Evolutionary conservation across 2,329 filamentous ascomycete genomes (phyloP), one percentile per base, ranked within the genome.

Genomic region (Macroventuria anomochaeta): DNA sequence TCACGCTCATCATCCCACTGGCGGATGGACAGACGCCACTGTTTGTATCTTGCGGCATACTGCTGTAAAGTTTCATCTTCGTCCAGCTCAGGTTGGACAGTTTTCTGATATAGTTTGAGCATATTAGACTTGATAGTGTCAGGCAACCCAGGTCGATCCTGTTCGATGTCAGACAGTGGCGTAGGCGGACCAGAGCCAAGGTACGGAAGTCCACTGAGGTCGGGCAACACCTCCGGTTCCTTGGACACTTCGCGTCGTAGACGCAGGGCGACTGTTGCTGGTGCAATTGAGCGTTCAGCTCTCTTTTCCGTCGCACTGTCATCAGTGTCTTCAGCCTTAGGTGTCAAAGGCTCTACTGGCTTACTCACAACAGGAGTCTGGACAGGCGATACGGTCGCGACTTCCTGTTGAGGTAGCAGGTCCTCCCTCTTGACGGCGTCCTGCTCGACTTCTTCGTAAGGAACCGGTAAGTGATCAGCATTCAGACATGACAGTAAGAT

Each of bases 161-260:
- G 74, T 18, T 76, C 75, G 4, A 68, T 71, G 26, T 79, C 76
- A 12, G 78, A 78, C 2, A 79, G 58, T 5, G 78, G 75, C 26
- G 76, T 77, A 8, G 71, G 75, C 5, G 76, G 75, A 7, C 71
- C 71, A 49, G 79, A 80, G 25, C 72, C 63, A 46, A 81, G 69
- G 53, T 79, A 81, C 2, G 79, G 79, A 5, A 82, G 66, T 12
- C 65, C 67, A 33, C 76, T 74, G 4, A 75, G 64, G 49, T 80
- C 78, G 10, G 76, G 74, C 31, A 68, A 74, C 6, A 65, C 64
- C 38, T 76, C 71, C n/a, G 68, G 66, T 17, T 75, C 71, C 8
- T 61, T 50, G 36, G 70, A 70, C 3, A 57, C 51, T 20, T 71
- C 69, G 26, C 63, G 69, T 17, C 70, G 64, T 20, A 69, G 40